Conservation (phyloP, 352 stramenopile genomes). For the Thraustochytrium striatum region DNA sequence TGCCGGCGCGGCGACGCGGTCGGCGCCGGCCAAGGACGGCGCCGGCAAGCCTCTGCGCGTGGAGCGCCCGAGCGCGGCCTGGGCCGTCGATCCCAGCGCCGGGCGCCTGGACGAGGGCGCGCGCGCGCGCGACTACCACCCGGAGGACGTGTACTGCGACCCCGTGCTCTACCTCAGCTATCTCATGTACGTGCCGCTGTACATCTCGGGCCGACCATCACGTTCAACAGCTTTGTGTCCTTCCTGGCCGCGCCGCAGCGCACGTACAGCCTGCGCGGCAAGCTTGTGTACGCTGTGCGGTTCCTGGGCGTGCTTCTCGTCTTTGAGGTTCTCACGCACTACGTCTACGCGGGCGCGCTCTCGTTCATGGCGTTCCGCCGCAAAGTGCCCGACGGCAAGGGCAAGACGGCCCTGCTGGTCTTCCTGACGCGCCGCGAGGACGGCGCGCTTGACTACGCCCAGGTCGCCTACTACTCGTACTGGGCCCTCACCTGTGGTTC, state of each 20-base stretch:
- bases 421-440: neutral
- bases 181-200: conserved; percentile 62
- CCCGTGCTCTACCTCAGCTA: conserved; percentile 55
- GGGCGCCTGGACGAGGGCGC: conserved; percentile 18
- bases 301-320: conserved; percentile 52
- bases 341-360: conserved; percentile 56
- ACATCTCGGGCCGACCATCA: conserved; percentile 63
- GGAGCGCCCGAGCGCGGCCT: conserved; percentile 4
- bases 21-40: neutral
- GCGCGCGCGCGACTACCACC: conserved; percentile 54
- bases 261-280: conserved; percentile 10
- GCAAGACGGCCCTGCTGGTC: conserved; percentile 13
- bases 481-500: conserved; percentile 59
- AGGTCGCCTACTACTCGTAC: conserved; percentile 47
- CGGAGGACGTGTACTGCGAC: conserved; percentile 34
- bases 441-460: neutral
- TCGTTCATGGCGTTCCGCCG: conserved; percentile 56
- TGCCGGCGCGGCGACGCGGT: neutral
- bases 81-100: neutral
- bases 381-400: conserved; percentile 50
- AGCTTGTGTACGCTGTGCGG: conserved; percentile 53
- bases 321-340: conserved; percentile 55
- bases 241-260: conserved; percentile 12
- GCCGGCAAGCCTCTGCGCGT: neutral
- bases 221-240: conserved; percentile 58